Conservation (phyloP, 306 rosid species). For the Cucumis melo region DNA sequence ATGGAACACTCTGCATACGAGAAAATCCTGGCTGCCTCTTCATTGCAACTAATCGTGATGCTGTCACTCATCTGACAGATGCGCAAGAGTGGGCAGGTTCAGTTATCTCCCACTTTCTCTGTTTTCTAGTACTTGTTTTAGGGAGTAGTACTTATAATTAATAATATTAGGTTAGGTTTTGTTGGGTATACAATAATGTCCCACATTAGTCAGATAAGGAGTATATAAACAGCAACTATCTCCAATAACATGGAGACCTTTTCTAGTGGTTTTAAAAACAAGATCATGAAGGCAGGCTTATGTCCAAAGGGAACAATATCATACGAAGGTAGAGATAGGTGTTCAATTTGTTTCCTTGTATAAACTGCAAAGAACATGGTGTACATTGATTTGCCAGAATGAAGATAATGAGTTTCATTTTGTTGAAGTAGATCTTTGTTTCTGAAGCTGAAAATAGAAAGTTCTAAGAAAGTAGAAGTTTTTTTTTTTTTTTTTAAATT, state of each 20-base stretch:
- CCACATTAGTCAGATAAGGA: no score
- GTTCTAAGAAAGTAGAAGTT: background rate
- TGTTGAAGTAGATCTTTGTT: background rate
- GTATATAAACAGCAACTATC: no score
- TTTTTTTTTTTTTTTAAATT: no score
- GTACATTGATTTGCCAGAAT: background rate
- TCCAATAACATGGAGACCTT: no score
- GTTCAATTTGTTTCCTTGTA: background rate
- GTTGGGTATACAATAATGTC: no score
- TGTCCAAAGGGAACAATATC: no score
- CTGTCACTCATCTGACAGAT: constrained; percentile 98
- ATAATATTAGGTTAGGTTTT: background rate
- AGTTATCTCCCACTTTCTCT: constrained; percentile 6
- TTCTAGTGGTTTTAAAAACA: no score
- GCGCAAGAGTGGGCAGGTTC: constrained; percentile 99
- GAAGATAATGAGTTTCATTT: background rate
- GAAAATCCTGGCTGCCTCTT: constrained; percentile 99
- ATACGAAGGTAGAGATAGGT: no score
- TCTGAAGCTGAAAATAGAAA: background rate
- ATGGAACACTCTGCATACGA: constrained; percentile 86
- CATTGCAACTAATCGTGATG: constrained; percentile 95
- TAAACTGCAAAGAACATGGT: background rate
- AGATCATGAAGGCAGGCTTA: no score
- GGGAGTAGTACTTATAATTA: background rate
- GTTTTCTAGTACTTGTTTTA: background rate